These are phyloP conservation scores for Ulmus americana DNA, from an alignment of 331 rosid genomes.

Conservation along the genomic window DNA sequence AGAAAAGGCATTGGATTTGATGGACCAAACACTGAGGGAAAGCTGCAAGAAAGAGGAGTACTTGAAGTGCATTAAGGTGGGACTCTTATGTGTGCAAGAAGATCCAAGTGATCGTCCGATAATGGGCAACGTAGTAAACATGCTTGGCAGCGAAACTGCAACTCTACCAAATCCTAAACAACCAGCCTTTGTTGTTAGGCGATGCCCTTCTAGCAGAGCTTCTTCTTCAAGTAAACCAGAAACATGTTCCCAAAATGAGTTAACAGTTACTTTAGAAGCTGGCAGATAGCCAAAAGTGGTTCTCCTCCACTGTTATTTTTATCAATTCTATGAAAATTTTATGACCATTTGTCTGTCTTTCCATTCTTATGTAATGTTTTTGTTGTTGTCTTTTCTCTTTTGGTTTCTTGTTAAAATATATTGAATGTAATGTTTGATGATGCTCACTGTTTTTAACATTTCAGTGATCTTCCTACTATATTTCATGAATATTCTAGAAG, in stretches of 20 bases:
- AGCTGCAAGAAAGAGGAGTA: slow-evolving; percentile 49
- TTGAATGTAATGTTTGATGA: background rate
- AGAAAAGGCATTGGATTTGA: slow-evolving; percentile 42
- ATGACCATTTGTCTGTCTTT: background rate
- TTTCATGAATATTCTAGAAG: no score
- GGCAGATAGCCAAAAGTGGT: slow-evolving; percentile 43
- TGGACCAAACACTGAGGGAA: slow-evolving; percentile 40
- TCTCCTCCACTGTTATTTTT: background rate
- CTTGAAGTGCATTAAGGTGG: slow-evolving; percentile 51
- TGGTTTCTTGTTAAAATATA: background rate
- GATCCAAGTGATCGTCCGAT: slow-evolving; percentile 65
- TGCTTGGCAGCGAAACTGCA: slow-evolving; percentile 57
- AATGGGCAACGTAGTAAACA: slow-evolving; percentile 60
- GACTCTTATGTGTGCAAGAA: slow-evolving; percentile 67
- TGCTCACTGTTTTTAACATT: background rate
- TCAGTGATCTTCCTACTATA: background rate
- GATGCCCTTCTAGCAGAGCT: slow-evolving; percentile 69
- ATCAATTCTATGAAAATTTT: background rate
- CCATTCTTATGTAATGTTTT: no score
- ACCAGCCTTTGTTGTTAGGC: slow-evolving; percentile 53
- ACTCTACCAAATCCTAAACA: slow-evolving; percentile 58
- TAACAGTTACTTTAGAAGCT: slow-evolving; percentile 56
- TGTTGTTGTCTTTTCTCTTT: background rate
- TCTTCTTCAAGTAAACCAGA: slow-evolving; percentile 63
- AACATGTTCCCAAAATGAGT: slow-evolving; percentile 58